Evolutionary conservation across 441 rosid species (phyloP), one percentile per base, ranked within the genome.

Genomic region (Dalechampia spathulata): DNA sequence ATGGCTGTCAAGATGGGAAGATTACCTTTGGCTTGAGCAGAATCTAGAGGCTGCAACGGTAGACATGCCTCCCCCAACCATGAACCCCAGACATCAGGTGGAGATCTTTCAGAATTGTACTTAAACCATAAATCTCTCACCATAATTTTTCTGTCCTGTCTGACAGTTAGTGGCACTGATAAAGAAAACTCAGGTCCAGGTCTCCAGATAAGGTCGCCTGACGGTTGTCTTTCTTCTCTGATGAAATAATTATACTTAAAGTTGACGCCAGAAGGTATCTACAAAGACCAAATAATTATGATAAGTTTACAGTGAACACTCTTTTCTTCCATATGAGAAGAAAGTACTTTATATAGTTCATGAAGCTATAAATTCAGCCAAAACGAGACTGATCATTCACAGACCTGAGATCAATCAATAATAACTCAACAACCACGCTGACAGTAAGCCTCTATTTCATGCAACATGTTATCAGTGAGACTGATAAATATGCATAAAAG

Each of bases 91-190:
- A 54, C 30, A 65, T 65, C 67, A 50, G 75, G 59, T 58, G 78
- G 64, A 44, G 58, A 71, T 49, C 75, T 74, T 58, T 61, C 57
- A 28, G 57, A 23, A 30, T 72, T 71, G 72, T 44, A 60, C 68
- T 76, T 75, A 66, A 64, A 70, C 98, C 96, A 92, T 12, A 77
- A 78, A 86, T 92, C 98, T 72, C 88, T 88, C 56, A 88, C 83
- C 49, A 74, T 19, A 32, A 86, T 36, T 57, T 74, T 76, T 50
- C 62, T 49, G 50, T 81, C 84, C 49, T 68, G 66, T 44, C 66
- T 68, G 68, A 61, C 44, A 60, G 46, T 62, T 56, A 64, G 52
- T 42, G 96, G 96, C 47, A 86, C 67, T 26, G 82, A 72, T 43
- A 92, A 43, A 32, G 98, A 88, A 78, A 74, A 83, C 39, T 81